Evolutionary conservation across 2,329 filamentous ascomycete genomes (phyloP).

Genomic region (Hymenoscyphus fraxineus): DNA sequence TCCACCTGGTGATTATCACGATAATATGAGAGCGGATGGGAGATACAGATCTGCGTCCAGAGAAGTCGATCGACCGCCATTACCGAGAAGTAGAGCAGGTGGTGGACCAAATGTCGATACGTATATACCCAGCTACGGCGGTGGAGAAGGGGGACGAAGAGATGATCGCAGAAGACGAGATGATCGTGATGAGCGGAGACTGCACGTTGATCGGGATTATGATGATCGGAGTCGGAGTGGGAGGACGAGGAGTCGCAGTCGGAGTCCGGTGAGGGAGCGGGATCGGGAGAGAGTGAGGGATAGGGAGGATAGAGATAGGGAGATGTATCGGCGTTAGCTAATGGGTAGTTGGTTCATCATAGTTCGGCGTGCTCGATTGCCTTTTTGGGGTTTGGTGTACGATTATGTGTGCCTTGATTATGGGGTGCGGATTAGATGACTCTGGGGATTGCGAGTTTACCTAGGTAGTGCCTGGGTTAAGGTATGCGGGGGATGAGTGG

Average conservation of each 20-base stretch:
- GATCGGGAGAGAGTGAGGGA: conserved; percentile 43
- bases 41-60: conserved; percentile 41
- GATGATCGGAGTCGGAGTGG: conserved; percentile 7
- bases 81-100: conserved; percentile 22
- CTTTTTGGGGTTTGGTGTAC: too few relatives aligned
- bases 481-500: too few relatives aligned
- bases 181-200: conserved; percentile 38
- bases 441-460: too few relatives aligned
- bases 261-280: conserved; percentile 40
- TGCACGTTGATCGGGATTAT: conserved; percentile 18
- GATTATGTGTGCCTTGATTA: too few relatives aligned
- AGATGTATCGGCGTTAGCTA: conserved; percentile 23
- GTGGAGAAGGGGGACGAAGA: conserved; percentile 36
- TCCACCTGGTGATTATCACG: conserved; percentile 29
- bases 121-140: conserved; percentile 46
- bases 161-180: conserved; percentile 32
- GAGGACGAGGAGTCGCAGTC: conserved; percentile 41
- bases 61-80: conserved; percentile 30
- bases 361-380: background rate
- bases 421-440: too few relatives aligned
- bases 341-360: background rate
- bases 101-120: conserved; percentile 40
- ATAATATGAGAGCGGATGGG: conserved; percentile 34
- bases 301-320: conserved; percentile 24
- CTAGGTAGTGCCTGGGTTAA: too few relatives aligned